A percentile compares a stretch with the other conserved stretches of the same genome.
Conservation (phyloP, 192 early-diverging fungal genomes). For the Podila epicladia region DNA sequence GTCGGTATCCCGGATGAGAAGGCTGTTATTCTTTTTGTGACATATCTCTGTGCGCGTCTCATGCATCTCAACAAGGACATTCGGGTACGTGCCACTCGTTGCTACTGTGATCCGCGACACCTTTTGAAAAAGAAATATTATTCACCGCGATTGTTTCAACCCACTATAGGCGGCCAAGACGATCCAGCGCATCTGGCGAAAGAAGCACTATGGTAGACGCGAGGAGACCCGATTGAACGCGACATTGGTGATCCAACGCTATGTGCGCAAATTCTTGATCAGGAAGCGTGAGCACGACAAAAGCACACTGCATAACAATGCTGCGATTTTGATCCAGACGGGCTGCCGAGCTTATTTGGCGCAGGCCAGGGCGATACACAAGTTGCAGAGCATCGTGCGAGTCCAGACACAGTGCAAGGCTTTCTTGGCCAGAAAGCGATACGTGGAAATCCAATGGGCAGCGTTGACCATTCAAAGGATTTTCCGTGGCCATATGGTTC, state of each 20-base stretch:
- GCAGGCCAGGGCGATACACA: conserved; percentile 16
- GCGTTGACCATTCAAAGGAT: conserved; percentile 22
- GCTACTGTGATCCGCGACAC: neutral
- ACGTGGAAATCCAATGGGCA: conserved; percentile 27
- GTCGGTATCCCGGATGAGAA: conserved; percentile 54
- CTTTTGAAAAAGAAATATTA: neutral
- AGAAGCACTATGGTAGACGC: conserved; percentile 43
- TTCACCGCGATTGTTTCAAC: neutral
- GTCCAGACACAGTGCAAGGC: conserved; percentile 28
- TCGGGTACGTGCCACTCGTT: conserved; percentile 8
- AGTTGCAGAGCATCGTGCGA: conserved; percentile 7
- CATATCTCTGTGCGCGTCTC: conserved; percentile 50
- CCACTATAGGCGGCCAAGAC: conserved; percentile 45
- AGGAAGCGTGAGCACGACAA: conserved; percentile 2
- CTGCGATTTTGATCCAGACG: conserved; percentile 39
- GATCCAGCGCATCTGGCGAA: conserved; percentile 50
- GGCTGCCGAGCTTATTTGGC: conserved; percentile 45
- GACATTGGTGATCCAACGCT: conserved; percentile 34
- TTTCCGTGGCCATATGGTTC: conserved; percentile 26
- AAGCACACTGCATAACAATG: conserved; percentile 5
- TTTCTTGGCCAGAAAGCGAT: conserved; percentile 26
- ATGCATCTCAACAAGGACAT: conserved; percentile 55
- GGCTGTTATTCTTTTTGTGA: conserved; percentile 51
- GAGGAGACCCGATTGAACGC: conserved; percentile 30
- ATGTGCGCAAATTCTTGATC: conserved; percentile 24